Evolutionary conservation across 139 green algal species (phyloP).

Genomic region (Chlorella sp.): DNA sequence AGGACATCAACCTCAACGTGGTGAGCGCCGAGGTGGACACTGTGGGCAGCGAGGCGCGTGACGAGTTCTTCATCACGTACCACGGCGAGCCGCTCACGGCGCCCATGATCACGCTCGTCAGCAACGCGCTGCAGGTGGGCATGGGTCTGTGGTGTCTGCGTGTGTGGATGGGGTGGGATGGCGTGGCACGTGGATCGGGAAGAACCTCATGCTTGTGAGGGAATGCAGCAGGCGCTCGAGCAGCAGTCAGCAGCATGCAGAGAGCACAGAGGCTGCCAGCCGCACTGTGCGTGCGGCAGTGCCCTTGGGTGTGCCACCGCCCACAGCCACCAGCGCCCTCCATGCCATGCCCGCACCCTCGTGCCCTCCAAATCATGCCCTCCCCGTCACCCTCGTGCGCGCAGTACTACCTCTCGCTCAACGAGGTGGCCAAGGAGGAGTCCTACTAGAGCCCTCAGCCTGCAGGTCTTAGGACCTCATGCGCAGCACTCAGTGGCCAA

Average conservation of each 20-base stretch:
- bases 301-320: too few relatives aligned
- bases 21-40: slow-evolving; percentile 75
- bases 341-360: too few relatives aligned
- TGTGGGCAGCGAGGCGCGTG: slow-evolving; percentile 26
- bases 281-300: neutral
- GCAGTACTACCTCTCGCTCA: slow-evolving; percentile 87
- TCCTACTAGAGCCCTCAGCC: too few relatives aligned
- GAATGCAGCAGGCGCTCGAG: neutral
- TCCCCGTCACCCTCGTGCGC: too few relatives aligned
- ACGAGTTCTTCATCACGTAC: slow-evolving; percentile 90
- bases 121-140: slow-evolving; percentile 70
- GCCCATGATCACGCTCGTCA: slow-evolving; percentile 81
- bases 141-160: neutral
- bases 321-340: too few relatives aligned
- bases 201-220: neutral
- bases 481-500: too few relatives aligned
- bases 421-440: slow-evolving; percentile 86
- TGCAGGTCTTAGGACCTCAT: too few relatives aligned
- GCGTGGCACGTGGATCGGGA: neutral
- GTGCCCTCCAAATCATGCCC: too few relatives aligned
- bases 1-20: slow-evolving; percentile 94
- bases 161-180: neutral
- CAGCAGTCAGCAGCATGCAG: neutral
- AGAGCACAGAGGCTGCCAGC: neutral
- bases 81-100: slow-evolving; percentile 79